phyloP scores from a whole-genome alignment of 1,284 basidiomycete species.

The Sporisorium sorghi region DNA sequence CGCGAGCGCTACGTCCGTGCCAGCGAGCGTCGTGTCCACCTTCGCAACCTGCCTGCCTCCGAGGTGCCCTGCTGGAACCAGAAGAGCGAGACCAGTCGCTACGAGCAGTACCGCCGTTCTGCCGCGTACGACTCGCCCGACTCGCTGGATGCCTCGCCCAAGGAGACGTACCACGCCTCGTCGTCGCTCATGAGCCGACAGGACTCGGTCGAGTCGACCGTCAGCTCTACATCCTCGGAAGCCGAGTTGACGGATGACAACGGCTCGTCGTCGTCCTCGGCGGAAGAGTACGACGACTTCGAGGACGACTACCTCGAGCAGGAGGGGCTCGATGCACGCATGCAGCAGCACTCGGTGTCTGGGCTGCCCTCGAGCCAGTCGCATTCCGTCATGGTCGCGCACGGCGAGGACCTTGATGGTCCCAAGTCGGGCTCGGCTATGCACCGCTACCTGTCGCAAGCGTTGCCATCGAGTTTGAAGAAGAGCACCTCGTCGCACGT shows the following conservation, averaged over 20 bases:
- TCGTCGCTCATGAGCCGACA: constrained; percentile 56
- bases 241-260: constrained; percentile 68
- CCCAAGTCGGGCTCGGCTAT: constrained; percentile 51
- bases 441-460: constrained; percentile 60
- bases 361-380: constrained; percentile 36
- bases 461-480: constrained; percentile 57
- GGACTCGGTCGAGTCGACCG: constrained; percentile 51
- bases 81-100: constrained; percentile 39
- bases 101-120: constrained; percentile 44
- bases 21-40: constrained; percentile 62
- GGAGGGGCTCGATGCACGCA: constrained; percentile 49
- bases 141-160: constrained; percentile 38
- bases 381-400: constrained; percentile 36
- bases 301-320: constrained; percentile 62
- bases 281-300: constrained; percentile 65
- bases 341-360: constrained; percentile 49
- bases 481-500: constrained; percentile 56
- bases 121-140: constrained; percentile 45
- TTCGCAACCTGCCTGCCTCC: constrained; percentile 62
- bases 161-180: constrained; percentile 25
- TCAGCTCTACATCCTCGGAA: constrained; percentile 59
- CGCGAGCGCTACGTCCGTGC: constrained; percentile 66
- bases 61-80: constrained; percentile 67
- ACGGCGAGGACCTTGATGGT: constrained; percentile 39
- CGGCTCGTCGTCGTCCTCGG: constrained; percentile 63